Evolutionary conservation across 129 eudicot species (phyloP), one percentile per base, ranked within the genome.

Genomic region (Flaveria linearis): DNA sequence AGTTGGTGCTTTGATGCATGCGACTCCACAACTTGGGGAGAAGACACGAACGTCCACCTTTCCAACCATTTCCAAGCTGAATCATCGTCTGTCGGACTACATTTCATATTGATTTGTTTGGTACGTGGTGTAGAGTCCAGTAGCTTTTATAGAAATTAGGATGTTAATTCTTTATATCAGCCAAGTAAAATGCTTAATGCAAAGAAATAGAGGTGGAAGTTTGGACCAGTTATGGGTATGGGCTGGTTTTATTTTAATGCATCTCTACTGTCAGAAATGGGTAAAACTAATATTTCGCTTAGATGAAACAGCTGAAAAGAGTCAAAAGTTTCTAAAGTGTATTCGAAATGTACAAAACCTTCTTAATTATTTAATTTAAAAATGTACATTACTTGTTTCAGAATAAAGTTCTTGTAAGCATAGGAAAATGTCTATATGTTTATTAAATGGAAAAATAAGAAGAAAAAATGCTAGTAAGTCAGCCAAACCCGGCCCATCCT

Each of bases 41-140:
- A 81, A 57, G 93, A 87, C 60, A 79, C 86, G 7, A 94, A 73
- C 86, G 84, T 86, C 98, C 98, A 93, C 52, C 95, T 86, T 74
- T 93, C 96, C 73, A 93, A 78, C 98, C 98, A 93, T 78, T 81
- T 82, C 98, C 98, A 90, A 33, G 96, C 81, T 25, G 87, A 81
- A 79, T 85, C 87, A 15, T 90, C 74, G 42, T 80, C 85, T 28
- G 67, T 76, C 16, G 98, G 87, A 65, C 82, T 88, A 62, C 96
- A 90, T 76, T 84, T 90, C 68, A 90, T 85, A 73, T 82, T 86
- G 73, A 88, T 78, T 64, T 76, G 77, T 71, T 88, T 82, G 72
- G 89, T 83, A 67, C 75, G 82, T 67, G 91, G 92, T 78, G 89
- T 80, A 36, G 75, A 79, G 73, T 90, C 91, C 86, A 93, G 49